Evolutionary conservation across 805 yeast genomes (phyloP).

Genomic region (Candida pini): DNA sequence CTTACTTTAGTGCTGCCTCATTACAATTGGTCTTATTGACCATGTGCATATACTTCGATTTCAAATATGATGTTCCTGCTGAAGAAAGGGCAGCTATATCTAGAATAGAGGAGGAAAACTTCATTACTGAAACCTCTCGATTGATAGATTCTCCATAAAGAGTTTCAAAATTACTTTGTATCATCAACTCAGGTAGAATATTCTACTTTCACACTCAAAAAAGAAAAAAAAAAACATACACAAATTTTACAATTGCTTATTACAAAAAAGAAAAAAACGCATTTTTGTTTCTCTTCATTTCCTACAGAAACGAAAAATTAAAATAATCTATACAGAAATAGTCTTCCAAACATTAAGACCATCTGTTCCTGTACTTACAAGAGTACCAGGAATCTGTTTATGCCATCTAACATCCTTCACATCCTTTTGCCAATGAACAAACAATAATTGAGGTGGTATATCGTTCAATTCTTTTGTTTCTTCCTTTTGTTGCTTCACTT

Average conservation of each 20-base stretch:
- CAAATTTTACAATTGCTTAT: too few species aligned
- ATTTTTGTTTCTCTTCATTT: too few species aligned
- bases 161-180: too few species aligned
- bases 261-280: neutral
- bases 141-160: too few species aligned
- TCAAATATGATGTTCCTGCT: constrained; percentile 13
- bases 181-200: too few species aligned
- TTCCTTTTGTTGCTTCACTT: constrained; percentile 76
- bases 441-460: constrained; percentile 91
- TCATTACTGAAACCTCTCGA: constrained; percentile 9
- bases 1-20: constrained; percentile 65
- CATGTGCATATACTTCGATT: constrained; percentile 54
- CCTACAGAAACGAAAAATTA: neutral
- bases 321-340: constrained; percentile 64
- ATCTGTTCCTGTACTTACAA: constrained; percentile 92
- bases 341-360: constrained; percentile 96
- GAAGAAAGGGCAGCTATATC: constrained; percentile 19
- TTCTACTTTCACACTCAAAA: too few species aligned
- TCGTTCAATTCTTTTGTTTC: constrained; percentile 77
- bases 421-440: constrained; percentile 97
- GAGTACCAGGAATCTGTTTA: constrained; percentile 90
- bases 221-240: too few species aligned
- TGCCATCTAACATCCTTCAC: constrained; percentile 99
- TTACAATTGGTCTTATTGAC: constrained; percentile 57
- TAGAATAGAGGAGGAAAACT: constrained; percentile 13